Evolutionary conservation across 2,329 filamentous ascomycete species (phyloP).

Genomic region (Colletotrichum magnum): DNA sequence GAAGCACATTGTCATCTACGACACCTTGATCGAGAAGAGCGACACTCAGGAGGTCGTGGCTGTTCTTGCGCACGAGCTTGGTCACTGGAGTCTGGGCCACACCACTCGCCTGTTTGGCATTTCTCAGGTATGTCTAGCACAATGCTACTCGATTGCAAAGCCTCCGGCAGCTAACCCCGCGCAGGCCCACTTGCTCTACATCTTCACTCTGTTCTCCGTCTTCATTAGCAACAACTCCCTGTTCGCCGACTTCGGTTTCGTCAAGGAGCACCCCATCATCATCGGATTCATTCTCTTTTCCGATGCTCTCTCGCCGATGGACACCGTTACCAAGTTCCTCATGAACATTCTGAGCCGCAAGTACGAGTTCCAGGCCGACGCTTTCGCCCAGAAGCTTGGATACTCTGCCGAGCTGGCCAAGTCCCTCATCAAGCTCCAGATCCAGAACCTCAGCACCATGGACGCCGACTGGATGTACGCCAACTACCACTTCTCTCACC

Average conservation of each 20-base stretch:
- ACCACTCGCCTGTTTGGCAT: conserved; percentile 93
- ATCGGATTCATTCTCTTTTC: conserved; percentile 98
- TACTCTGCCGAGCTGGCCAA: conserved; percentile 86
- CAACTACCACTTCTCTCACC: conserved; percentile 98
- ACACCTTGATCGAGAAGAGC: conserved; percentile 97
- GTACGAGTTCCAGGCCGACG: conserved; percentile 97
- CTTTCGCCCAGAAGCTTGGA: conserved; percentile 87
- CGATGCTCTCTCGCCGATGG: conserved; percentile 94
- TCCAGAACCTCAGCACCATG: conserved; percentile 98
- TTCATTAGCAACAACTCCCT: conserved; percentile 97
- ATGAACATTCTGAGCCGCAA: conserved; percentile 96
- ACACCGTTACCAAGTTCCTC: conserved; percentile 92
- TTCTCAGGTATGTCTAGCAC: conserved; percentile 72
- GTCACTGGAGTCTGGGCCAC: conserved; percentile 97
- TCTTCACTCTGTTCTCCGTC: conserved; percentile 95
- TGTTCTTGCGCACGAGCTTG: conserved; percentile 94
- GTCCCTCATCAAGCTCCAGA: conserved; percentile 96
- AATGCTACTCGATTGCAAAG: not conserved
- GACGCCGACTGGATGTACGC: conserved; percentile 99
- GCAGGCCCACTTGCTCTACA: conserved; percentile 93
- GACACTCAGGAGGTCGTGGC: conserved; percentile 93
- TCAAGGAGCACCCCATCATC: conserved; percentile 87
- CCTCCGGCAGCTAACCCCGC: conserved; percentile 33
- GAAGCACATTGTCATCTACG: conserved; percentile 99
- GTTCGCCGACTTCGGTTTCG: conserved; percentile 92